Evolutionary conservation across 2,329 filamentous ascomycete species (phyloP).

Genomic region (Periconia sp.): DNA sequence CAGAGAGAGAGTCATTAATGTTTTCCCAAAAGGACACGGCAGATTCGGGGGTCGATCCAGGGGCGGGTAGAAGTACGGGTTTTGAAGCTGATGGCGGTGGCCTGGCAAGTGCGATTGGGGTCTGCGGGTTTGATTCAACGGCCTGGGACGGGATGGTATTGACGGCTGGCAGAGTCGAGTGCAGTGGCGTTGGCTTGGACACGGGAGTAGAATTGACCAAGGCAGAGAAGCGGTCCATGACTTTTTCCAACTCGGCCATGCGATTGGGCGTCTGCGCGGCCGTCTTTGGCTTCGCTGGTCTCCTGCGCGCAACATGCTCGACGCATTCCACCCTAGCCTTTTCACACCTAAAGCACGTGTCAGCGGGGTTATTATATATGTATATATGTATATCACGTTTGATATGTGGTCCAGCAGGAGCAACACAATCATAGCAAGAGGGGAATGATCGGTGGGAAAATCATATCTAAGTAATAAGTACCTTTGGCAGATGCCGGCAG

Average conservation of each 20-base stretch:
- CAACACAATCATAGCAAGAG: no score
- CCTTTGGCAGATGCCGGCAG: conserved; percentile 36
- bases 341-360: conserved; percentile 40
- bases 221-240: conserved; percentile 36
- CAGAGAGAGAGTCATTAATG: conserved; percentile 34
- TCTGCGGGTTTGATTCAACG: conserved; percentile 23
- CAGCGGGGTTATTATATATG: conserved; percentile 15
- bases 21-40: conserved; percentile 36
- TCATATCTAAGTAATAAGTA: conserved; percentile 13
- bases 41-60: conserved; percentile 25
- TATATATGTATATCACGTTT: no score
- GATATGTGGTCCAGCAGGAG: no score
- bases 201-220: conserved; percentile 32
- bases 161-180: conserved; percentile 27
- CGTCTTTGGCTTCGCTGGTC: conserved; percentile 35
- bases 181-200: conserved; percentile 18
- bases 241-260: conserved; percentile 37
- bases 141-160: conserved; percentile 23
- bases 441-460: no score
- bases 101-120: conserved; percentile 18
- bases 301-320: conserved; percentile 39
- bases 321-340: conserved; percentile 40
- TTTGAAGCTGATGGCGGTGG: conserved; percentile 17
- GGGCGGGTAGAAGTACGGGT: conserved; percentile 24
- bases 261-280: conserved; percentile 29